These are phyloP conservation scores for Eucalyptus grandis DNA, from an alignment of 345 rosid species.

Conservation along the genomic window DNA sequence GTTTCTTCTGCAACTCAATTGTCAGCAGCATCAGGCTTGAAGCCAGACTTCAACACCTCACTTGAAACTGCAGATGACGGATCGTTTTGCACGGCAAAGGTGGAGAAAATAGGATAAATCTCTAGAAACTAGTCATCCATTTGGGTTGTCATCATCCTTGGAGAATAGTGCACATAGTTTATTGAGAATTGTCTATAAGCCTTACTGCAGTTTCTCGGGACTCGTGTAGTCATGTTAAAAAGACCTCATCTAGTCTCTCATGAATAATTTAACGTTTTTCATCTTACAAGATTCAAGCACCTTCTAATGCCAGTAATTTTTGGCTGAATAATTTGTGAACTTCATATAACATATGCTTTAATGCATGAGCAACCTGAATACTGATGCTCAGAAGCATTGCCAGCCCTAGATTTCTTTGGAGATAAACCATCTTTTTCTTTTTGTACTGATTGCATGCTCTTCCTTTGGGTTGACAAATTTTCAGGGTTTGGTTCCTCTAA, in stretches of 20 bases:
- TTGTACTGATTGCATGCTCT: neutral
- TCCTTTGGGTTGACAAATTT: neutral
- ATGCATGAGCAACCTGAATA: neutral
- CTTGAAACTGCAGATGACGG: neutral
- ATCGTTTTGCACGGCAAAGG: neutral
- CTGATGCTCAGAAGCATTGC: neutral
- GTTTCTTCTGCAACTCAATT: neutral
- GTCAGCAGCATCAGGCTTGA: neutral
- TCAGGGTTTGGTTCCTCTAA: slow-evolving; percentile 9
- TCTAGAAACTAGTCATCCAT: neutral
- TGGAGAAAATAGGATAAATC: neutral
- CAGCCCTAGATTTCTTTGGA: neutral
- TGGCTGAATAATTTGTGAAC: too few species aligned
- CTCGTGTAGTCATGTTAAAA: too few species aligned
- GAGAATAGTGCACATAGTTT: neutral
- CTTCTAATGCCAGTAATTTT: too few species aligned
- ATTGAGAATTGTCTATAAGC: neutral
- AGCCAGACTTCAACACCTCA: neutral
- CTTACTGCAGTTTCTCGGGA: neutral
- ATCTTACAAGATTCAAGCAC: neutral
- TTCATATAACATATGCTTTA: too few species aligned
- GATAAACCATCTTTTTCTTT: neutral
- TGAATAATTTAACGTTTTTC: too few species aligned
- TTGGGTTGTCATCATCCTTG: neutral
- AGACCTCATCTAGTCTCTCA: neutral